Percentiles rank a stretch among this genome's conserved stretches.
Conservation (phyloP, 805 yeast genomes). For the Cyberlindnera xishuangbannaensis region DNA sequence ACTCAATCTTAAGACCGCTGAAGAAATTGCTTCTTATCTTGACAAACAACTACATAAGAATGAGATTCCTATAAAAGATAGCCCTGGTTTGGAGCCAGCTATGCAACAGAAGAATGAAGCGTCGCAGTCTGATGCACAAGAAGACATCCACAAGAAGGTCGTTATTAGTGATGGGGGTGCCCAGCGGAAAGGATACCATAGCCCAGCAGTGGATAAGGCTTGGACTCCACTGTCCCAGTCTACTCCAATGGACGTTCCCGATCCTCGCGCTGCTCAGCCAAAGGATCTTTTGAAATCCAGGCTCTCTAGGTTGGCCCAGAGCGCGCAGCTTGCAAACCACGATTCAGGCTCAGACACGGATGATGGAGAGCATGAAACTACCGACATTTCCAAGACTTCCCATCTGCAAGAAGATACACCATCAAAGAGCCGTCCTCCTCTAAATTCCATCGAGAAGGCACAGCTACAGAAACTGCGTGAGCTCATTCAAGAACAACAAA, state of each 20-base stretch:
- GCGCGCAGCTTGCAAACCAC: conserved; percentile 9
- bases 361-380: conserved; percentile 9
- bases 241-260: conserved; percentile 18
- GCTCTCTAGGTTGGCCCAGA: conserved; percentile 19
- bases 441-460: conserved; percentile 3
- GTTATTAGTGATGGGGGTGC: not conserved
- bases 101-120: not conserved
- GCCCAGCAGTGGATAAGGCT: conserved; percentile 16
- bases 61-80: too few relatives aligned
- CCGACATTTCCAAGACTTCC: not conserved
- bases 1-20: conserved; percentile 9
- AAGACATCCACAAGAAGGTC: not conserved
- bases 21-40: conserved; percentile 15
- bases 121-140: not conserved
- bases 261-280: conserved; percentile 17
- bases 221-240: conserved; percentile 25
- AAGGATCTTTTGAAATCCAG: conserved; percentile 23
- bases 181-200: conserved; percentile 1
- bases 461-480: conserved; percentile 4
- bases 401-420: conserved; percentile 18
- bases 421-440: conserved; percentile 14
- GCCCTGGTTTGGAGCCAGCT: too few relatives aligned
- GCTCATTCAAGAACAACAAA: not conserved
- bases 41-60: conserved; percentile 9
- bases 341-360: conserved; percentile 7